Evolutionary conservation across 208 protist genomes (phyloP).

Genomic region (Leishmania gerbilli): DNA sequence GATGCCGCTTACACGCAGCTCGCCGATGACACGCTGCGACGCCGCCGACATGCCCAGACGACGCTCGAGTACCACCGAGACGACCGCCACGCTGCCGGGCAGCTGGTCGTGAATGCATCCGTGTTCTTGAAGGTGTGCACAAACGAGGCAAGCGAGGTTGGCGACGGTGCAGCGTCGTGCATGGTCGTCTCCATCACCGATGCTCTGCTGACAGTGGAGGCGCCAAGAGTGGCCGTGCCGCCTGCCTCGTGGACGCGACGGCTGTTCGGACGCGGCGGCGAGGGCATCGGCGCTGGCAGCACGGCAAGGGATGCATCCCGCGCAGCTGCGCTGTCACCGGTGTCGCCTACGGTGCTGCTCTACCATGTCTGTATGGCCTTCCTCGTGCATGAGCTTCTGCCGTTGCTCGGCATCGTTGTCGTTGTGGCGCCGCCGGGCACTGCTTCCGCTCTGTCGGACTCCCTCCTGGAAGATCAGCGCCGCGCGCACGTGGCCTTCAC

Average conservation of each 20-base stretch:
- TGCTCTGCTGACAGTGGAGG: constrained; percentile 73
- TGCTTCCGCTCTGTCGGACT: not conserved
- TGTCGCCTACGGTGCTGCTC: constrained; percentile 14
- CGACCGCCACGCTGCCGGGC: constrained; percentile 36
- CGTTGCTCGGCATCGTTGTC: constrained; percentile 21
- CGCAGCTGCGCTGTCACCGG: constrained; percentile 7
- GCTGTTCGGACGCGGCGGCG: constrained; percentile 9
- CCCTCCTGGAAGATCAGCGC: constrained; percentile 20
- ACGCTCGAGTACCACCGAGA: constrained; percentile 62
- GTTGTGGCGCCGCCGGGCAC: not conserved
- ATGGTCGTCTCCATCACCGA: constrained; percentile 77
- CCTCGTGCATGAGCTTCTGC: constrained; percentile 37
- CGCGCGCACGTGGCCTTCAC: constrained; percentile 43
- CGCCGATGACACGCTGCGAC: constrained; percentile 64
- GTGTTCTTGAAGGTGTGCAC: constrained; percentile 78
- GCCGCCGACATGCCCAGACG: constrained; percentile 41
- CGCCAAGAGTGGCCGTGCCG: constrained; percentile 17
- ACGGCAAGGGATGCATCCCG: not conserved
- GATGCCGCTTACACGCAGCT: constrained; percentile 67
- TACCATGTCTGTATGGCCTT: constrained; percentile 42
- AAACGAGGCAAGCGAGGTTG: constrained; percentile 1
- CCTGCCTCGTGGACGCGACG: constrained; percentile 23
- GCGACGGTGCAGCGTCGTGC: constrained; percentile 28
- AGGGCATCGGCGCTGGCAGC: not conserved
- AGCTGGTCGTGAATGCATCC: constrained; percentile 72